A percentile compares a stretch with the other conserved stretches of the same genome.
Conservation (phyloP, 768 basidiomycete species). For the Atractiella rhizophila region DNA sequence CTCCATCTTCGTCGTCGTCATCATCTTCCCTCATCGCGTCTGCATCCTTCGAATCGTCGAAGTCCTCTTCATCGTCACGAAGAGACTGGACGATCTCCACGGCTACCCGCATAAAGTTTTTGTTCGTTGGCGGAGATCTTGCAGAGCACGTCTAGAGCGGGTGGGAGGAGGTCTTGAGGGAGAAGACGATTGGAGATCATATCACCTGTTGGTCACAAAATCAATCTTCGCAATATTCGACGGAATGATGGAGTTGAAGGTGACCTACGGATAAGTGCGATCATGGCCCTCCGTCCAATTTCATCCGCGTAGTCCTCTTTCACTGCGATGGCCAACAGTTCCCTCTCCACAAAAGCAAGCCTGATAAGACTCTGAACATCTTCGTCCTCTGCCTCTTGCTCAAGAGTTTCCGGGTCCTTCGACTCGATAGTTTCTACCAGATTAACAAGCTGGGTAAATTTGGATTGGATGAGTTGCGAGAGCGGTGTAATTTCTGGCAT, state of each 20-base stretch:
- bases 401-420: slow-evolving; percentile 17
- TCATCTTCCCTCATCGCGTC: slow-evolving; percentile 10
- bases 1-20: slow-evolving; percentile 14
- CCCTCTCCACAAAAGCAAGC: slow-evolving; percentile 51
- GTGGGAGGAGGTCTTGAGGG: slow-evolving; percentile 41
- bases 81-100: slow-evolving; percentile 70
- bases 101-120: slow-evolving; percentile 61
- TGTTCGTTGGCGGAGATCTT: slow-evolving; percentile 45
- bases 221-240: not conserved
- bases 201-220: slow-evolving; percentile 28
- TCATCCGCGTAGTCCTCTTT: slow-evolving; percentile 78
- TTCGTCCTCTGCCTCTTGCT: slow-evolving; percentile 22
- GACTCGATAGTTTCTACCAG: no score
- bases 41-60: no score
- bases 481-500: no score
- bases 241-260: not conserved
- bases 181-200: slow-evolving; percentile 52
- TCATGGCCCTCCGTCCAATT: slow-evolving; percentile 60
- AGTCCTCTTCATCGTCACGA: slow-evolving; percentile 26
- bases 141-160: slow-evolving; percentile 59
- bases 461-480: no score
- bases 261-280: slow-evolving; percentile 49
- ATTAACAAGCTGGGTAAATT: no score
- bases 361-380: slow-evolving; percentile 27
- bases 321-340: slow-evolving; percentile 52